A percentile compares a stretch with the other conserved stretches of the same genome.
phyloP scores from a whole-genome alignment of 768 basidiomycete species.

The Paxillus rubicundulus region DNA sequence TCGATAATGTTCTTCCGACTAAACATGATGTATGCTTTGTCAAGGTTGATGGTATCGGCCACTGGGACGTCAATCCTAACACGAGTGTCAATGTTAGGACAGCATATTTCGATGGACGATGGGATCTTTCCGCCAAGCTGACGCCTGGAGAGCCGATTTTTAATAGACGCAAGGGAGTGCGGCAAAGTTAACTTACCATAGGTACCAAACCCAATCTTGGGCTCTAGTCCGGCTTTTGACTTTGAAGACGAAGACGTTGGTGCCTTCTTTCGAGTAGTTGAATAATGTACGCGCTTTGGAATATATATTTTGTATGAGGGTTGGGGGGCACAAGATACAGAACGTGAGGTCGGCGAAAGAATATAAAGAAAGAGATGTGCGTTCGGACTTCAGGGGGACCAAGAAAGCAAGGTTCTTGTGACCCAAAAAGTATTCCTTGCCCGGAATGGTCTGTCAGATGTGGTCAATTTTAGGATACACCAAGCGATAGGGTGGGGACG shows the following conservation, averaged over 20 bases:
- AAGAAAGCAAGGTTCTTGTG: conserved; percentile 79
- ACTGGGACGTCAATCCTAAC: conserved; percentile 70
- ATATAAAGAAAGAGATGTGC: conserved; percentile 78
- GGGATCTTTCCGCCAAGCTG: conserved; percentile 74
- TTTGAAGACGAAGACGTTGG: conserved; percentile 87
- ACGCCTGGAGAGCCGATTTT: conserved; percentile 44
- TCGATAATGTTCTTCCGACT: conserved; percentile 59
- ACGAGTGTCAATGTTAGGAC: conserved; percentile 63
- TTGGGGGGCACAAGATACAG: conserved; percentile 66
- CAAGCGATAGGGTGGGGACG: conserved; percentile 23
- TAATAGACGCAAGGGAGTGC: background rate
- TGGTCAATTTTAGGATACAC: conserved; percentile 2
- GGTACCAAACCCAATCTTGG: conserved; percentile 86
- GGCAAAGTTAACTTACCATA: conserved; percentile 54
- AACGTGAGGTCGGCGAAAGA: conserved; percentile 86
- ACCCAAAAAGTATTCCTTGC: conserved; percentile 63
- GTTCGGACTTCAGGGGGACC: conserved; percentile 63
- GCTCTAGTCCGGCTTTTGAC: conserved; percentile 72
- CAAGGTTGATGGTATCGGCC: conserved; percentile 36
- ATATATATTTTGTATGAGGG: conserved; percentile 37
- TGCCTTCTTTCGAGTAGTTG: conserved; percentile 56
- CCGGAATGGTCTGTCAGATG: conserved; percentile 50
- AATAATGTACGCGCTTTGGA: conserved; percentile 49
- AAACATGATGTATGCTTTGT: conserved; percentile 49
- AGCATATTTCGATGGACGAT: conserved; percentile 61